Percentiles rank a stretch among this genome's conserved stretches.
Conservation (phyloP, 2,329 filamentous ascomycete genomes). For the Apiospora sp. region DNA sequence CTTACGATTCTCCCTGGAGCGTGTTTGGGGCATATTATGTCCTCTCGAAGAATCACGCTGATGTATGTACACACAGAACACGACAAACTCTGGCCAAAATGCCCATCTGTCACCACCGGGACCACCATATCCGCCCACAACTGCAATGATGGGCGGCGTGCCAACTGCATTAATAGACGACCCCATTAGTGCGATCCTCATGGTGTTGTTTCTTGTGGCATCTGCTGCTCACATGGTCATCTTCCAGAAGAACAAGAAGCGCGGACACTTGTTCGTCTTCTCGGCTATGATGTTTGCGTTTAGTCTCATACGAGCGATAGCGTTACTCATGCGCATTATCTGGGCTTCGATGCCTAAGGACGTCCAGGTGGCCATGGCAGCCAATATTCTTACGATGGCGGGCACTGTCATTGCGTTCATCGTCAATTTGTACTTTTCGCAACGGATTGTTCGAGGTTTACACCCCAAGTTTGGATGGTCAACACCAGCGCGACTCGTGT, state of each 20-base stretch:
- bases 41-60: not conserved
- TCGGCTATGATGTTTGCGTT: slow-evolving; percentile 48
- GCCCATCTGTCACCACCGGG: not conserved
- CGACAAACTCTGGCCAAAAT: slow-evolving; percentile 4
- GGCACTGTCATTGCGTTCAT: slow-evolving; percentile 46
- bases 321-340: slow-evolving; percentile 46
- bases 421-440: slow-evolving; percentile 49
- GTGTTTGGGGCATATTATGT: not conserved
- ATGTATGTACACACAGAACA: not conserved
- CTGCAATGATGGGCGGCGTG: slow-evolving; percentile 17
- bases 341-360: slow-evolving; percentile 43
- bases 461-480: slow-evolving; percentile 48
- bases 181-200: slow-evolving; percentile 4
- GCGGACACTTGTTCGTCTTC: slow-evolving; percentile 49
- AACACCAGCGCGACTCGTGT: slow-evolving; percentile 36
- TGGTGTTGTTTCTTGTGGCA: slow-evolving; percentile 4
- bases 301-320: slow-evolving; percentile 45
- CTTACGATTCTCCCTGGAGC: not conserved
- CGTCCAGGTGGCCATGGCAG: slow-evolving; percentile 44
- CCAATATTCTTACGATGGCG: slow-evolving; percentile 46
- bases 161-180: slow-evolving; percentile 19
- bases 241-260: slow-evolving; percentile 48
- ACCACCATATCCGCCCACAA: slow-evolving; percentile 23
- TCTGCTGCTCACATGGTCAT: slow-evolving; percentile 63
- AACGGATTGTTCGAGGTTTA: slow-evolving; percentile 48